phyloP scores from a whole-genome alignment of 306 rosid genomes.

The Erythrophleum fordii region DNA sequence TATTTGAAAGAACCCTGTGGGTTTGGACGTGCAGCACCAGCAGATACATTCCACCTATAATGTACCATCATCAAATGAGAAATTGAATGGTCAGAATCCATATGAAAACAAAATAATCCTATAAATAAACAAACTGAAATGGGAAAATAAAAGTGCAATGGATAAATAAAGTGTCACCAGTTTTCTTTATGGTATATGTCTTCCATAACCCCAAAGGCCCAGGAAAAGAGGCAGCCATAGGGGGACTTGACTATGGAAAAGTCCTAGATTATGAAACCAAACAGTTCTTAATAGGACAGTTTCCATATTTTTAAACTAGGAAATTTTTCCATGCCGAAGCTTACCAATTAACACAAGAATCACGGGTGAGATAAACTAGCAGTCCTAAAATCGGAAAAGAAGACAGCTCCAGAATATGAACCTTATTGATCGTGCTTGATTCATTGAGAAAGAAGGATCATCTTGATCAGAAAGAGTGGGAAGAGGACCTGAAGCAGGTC shows the following conservation, averaged over 20 bases:
- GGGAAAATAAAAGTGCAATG: slow-evolving; percentile 1
- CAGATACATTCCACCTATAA: slow-evolving; percentile 77
- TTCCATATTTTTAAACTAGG: background rate
- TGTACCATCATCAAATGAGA: slow-evolving; percentile 32
- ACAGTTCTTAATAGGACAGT: background rate
- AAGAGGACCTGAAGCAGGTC: slow-evolving; percentile 87
- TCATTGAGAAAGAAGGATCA: slow-evolving; percentile 76
- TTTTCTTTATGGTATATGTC: slow-evolving; percentile 1
- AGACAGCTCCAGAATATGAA: slow-evolving; percentile 39
- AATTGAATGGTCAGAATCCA: background rate
- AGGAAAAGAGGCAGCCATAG: slow-evolving; percentile 1
- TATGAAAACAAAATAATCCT: background rate
- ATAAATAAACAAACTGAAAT: slow-evolving; percentile 5
- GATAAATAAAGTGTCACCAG: background rate
- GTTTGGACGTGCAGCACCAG: slow-evolving; percentile 91
- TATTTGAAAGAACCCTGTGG: slow-evolving; percentile 89
- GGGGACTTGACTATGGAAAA: background rate
- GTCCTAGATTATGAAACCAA: slow-evolving; percentile 6
- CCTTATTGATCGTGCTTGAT: slow-evolving; percentile 93
- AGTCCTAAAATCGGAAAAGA: slow-evolving; percentile 19
- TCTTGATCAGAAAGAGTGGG: slow-evolving; percentile 65
- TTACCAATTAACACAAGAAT: slow-evolving; percentile 25
- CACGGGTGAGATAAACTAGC: background rate
- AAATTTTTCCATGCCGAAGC: slow-evolving; percentile 9
- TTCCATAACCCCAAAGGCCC: background rate